phyloP scores from a whole-genome alignment of 352 stramenopile genomes.

The Pythium myriotylum region DNA sequence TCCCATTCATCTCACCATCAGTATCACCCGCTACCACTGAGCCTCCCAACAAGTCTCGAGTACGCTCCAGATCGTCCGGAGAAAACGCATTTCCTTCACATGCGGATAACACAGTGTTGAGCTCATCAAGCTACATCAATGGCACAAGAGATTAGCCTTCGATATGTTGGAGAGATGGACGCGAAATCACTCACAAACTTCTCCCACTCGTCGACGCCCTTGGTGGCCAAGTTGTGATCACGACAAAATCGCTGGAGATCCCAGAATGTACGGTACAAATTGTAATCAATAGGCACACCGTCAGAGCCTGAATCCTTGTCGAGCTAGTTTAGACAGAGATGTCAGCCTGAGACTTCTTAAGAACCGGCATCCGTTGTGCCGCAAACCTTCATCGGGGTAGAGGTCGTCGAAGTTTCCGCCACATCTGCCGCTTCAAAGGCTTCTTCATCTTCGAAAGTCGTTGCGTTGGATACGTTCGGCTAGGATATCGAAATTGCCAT shows the following conservation, averaged over 20 bases:
- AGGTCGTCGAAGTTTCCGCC: slow-evolving; percentile 29
- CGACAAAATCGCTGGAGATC: slow-evolving; percentile 88
- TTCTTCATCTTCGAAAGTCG: slow-evolving; percentile 77
- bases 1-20: slow-evolving; percentile 11
- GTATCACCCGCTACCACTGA: background rate
- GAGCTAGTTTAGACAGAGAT: slow-evolving; percentile 41
- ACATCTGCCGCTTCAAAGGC: slow-evolving; percentile 69
- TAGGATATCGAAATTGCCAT: slow-evolving; percentile 20
- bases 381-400: slow-evolving; percentile 19
- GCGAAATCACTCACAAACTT: slow-evolving; percentile 89
- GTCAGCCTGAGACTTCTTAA: too few species aligned
- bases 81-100: slow-evolving; percentile 89
- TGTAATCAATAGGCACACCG: slow-evolving; percentile 83
- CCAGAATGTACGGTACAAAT: slow-evolving; percentile 92
- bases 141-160: background rate
- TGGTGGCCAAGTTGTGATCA: slow-evolving; percentile 63
- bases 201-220: slow-evolving; percentile 74
- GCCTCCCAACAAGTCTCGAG: slow-evolving; percentile 45
- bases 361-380: background rate
- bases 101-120: slow-evolving; percentile 75
- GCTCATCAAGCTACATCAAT: slow-evolving; percentile 61
- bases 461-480: slow-evolving; percentile 81
- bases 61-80: slow-evolving; percentile 74
- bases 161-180: background rate
- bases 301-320: slow-evolving; percentile 48